phyloP scores from a whole-genome alignment of 305 asterid species.

The Petunia hybrid region DNA sequence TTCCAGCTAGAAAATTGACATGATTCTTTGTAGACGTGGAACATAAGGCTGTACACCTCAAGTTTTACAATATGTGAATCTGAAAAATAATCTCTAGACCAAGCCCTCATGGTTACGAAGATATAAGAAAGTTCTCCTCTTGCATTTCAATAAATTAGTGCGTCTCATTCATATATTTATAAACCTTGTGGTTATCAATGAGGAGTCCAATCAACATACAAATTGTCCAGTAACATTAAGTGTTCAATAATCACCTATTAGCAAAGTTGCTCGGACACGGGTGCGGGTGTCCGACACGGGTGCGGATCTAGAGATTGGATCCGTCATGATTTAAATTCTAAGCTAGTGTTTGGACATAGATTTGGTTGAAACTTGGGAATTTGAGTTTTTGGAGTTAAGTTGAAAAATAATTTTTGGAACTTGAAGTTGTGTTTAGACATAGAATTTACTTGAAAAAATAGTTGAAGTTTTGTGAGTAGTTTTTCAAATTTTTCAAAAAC shows the following conservation, averaged over 20 bases:
- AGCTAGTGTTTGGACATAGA: too few relatives aligned
- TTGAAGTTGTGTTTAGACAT: too few relatives aligned
- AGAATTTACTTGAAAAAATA: too few relatives aligned
- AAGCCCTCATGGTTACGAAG: neutral
- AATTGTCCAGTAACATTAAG: neutral
- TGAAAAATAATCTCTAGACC: neutral
- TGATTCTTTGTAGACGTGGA: neutral
- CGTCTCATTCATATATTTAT: neutral
- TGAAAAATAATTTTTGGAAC: too few relatives aligned
- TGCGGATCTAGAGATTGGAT: too few relatives aligned
- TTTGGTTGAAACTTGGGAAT: too few relatives aligned
- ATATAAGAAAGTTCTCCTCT: neutral
- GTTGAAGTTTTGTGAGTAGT: too few relatives aligned
- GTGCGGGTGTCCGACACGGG: too few relatives aligned
- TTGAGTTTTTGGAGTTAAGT: too few relatives aligned
- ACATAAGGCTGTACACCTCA: neutral
- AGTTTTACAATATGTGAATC: neutral
- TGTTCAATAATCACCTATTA: neutral
- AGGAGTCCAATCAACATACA: conserved; percentile 1
- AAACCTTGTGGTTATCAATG: neutral
- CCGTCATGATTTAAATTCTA: too few relatives aligned
- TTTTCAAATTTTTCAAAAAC: too few relatives aligned
- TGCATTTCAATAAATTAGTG: conserved; percentile 14
- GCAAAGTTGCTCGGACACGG: too few relatives aligned
- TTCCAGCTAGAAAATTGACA: neutral